Evolutionary conservation across 2,329 filamentous ascomycete species (phyloP).

Genomic region (Clonostachys sp.): DNA sequence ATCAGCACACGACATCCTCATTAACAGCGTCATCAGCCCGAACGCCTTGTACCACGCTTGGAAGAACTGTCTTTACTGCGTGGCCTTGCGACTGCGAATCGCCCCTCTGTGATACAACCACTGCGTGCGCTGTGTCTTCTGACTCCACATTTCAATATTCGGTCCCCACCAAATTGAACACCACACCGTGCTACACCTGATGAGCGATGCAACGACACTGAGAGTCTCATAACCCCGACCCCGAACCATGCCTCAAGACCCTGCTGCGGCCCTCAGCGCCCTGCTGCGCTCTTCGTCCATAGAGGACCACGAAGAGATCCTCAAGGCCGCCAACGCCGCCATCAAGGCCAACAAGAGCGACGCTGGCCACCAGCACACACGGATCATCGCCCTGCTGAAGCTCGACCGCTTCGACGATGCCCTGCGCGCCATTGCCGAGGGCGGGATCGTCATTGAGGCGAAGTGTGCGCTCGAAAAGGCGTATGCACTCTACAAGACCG

Average conservation of each 20-base stretch:
- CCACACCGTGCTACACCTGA: background rate
- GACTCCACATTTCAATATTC: too few species aligned
- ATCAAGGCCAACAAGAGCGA: conserved; percentile 58
- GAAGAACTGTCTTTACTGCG: too few species aligned
- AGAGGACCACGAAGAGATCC: conserved; percentile 69
- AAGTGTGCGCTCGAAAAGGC: conserved; percentile 65
- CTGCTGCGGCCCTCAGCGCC: conserved; percentile 45
- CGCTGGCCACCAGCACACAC: conserved; percentile 59
- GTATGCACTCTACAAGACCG: conserved; percentile 81
- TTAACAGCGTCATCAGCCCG: too few species aligned
- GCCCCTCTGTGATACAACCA: too few species aligned
- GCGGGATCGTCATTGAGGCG: conserved; percentile 54
- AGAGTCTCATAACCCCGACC: background rate
- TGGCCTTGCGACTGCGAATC: too few species aligned
- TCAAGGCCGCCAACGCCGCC: conserved; percentile 58
- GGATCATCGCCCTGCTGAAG: conserved; percentile 71
- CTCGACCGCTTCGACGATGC: conserved; percentile 80
- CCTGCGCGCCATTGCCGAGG: conserved; percentile 61
- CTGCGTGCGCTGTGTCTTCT: too few species aligned
- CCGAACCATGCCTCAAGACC: conserved; percentile 33
- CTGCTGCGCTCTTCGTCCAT: conserved; percentile 52
- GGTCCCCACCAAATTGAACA: too few species aligned
- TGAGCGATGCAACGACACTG: conserved; percentile 11
- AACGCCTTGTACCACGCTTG: too few species aligned
- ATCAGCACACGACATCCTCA: too few species aligned